Evolutionary conservation across 2,329 filamentous ascomycete species (phyloP), one percentile per base, ranked within the genome.

Genomic region (Paecilomyces formosus): DNA sequence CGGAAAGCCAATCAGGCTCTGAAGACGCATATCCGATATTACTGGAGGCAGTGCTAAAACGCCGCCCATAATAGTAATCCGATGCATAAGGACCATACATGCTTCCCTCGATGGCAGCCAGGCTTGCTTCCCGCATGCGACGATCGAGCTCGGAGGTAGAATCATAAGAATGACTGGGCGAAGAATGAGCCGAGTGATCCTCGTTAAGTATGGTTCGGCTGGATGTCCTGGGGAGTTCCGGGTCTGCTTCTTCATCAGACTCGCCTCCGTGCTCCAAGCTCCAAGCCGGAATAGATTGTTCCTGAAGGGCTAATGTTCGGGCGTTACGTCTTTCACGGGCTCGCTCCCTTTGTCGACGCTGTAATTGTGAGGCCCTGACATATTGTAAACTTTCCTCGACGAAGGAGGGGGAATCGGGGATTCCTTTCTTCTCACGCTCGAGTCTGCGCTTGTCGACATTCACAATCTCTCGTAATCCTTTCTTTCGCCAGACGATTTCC

Each of bases 401-500:
- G 49, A 78, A 75, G 9, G 74, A 74, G 3, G 74, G 70, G 3
- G 96, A 88, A 66, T 91, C 88, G 45, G 87, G 87, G 11, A 91
- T 81, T 15, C 91, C 92, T 72, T 89, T 89, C 71, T 88, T 92
- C 62, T 77, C 79, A 55, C 74, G 85, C 70, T 95, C 88, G 64
- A 94, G 84, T 57, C 92, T 85, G 59, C 86, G 82, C 66, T 90
- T 89, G 72, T 99, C 94, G 67, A 92, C 87, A 31, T 86, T 80
- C 66, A 90, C 90, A 63, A 97, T 89, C 68, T 92, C 89, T 58
- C 88, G 88, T 6, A 92, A 81, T 5, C 91, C 93, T 75, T 92
- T 91, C 72, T 89, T 93, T 57, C 94, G 86, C 94, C 94, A 99
- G 54, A 91, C 84, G 58, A 99, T 90, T 76, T 99, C 94, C 55